Percentiles rank a stretch among this genome's conserved stretches.
Conservation (phyloP, 257 asterid genomes). For the Lycium barbarum region DNA sequence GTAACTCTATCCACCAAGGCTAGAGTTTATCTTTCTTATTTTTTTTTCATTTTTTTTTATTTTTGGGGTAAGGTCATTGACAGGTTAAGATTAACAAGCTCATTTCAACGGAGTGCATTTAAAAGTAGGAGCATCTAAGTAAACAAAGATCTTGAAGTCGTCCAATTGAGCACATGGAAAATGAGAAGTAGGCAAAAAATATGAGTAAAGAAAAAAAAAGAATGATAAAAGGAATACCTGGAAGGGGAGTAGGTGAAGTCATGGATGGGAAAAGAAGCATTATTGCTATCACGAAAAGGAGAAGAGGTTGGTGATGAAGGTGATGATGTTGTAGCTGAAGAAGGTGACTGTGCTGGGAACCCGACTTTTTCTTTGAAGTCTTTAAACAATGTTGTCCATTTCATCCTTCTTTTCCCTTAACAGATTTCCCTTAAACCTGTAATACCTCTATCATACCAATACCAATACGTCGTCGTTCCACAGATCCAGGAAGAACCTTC, state of each 20-base stretch:
- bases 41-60: too few relatives aligned
- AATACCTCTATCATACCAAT: constrained; percentile 68
- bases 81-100: constrained; percentile 3
- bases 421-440: constrained; percentile 62
- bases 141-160: neutral
- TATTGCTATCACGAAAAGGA: constrained; percentile 58
- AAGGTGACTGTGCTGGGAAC: constrained; percentile 65
- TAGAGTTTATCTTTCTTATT: too few relatives aligned
- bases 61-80: neutral
- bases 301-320: constrained; percentile 60
- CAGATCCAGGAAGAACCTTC: constrained; percentile 76
- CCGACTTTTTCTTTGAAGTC: constrained; percentile 99
- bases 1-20: too few relatives aligned
- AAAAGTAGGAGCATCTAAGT: neutral
- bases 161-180: neutral
- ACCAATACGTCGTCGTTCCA: neutral
- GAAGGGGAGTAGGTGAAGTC: constrained; percentile 71
- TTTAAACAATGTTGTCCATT: constrained; percentile 97
- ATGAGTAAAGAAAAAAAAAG: neutral
- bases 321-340: constrained; percentile 50
- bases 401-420: constrained; percentile 78
- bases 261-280: constrained; percentile 53
- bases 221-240: constrained; percentile 52
- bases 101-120: neutral
- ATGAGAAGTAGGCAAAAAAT: neutral